Base-by-base conservation (phyloP, 1,284 basidiomycete species). In the Microbotryum saponariae region DNA sequence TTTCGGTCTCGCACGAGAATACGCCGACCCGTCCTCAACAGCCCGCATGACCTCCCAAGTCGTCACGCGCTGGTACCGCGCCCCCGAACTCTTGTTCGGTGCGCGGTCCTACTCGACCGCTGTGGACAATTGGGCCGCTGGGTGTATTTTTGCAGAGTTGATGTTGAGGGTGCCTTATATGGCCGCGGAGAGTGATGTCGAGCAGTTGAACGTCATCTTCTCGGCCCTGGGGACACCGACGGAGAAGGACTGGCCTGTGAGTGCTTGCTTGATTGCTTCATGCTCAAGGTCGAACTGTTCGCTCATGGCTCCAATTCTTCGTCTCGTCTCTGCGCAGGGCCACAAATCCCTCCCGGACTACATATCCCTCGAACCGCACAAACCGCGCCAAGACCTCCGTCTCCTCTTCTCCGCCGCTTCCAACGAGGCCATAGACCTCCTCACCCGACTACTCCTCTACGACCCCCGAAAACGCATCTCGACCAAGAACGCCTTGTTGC, bases 1-100 rank as follows among this genome's bases (percentile, higher is more conserved):
- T 85, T 99, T 99, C 75, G 96, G 96, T 83, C 83, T 99, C 9
- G 96, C 96, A 27, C 81, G 96, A 66, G 96, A 98, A 77, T 94
- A 89, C 75, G 87, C 87, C 44, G 91, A 94, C 73, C 90, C 93
- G 27, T 89, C 87, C 1, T 42, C 14, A 16, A 42, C 37, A 42
- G 85, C 87, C 72, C 89, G 90, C 74, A 98, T 99, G 96, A 97
- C 96, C 0, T 90, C 86, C 71, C 92, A 97, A 73, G 96, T 99
- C 63, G 94, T 99, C 74, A 98, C 96, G 7, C 80, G 90, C 67
- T 98, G 96, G 96, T 99, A 98, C 74, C 87, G 96, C 18, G 91
- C 94, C 4, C 93, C 94, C 10, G 92, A 97, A 74, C 82, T 97
- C 7, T 80, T 96, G 18, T 90, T 91, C 66, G 92, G 91, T 51